Evolutionary conservation across 495 filamentous ascomycete species (phyloP).

Genomic region (Aspergillus asperescens): DNA sequence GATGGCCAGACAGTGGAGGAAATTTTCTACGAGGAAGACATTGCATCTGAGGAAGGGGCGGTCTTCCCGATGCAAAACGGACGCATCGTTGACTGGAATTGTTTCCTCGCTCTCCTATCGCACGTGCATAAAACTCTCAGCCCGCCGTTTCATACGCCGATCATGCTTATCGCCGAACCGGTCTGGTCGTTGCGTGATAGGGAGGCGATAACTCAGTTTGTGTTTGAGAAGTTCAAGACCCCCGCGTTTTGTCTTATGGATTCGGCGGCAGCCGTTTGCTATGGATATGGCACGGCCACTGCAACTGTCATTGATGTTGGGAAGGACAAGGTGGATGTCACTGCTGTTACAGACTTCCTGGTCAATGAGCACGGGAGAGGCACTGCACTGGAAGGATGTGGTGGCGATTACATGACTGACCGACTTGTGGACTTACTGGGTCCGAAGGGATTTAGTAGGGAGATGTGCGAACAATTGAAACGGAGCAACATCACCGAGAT

Average conservation of each 20-base stretch:
- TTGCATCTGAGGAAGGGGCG: constrained; percentile 79
- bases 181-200: constrained; percentile 79
- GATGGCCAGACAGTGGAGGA: constrained; percentile 37
- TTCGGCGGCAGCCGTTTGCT: constrained; percentile 73
- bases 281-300: constrained; percentile 69
- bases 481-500: constrained; percentile 84
- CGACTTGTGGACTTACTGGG: constrained; percentile 64
- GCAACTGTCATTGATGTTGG: constrained; percentile 88
- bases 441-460: constrained; percentile 63
- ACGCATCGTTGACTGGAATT: constrained; percentile 80
- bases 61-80: constrained; percentile 81
- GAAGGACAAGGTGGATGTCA: constrained; percentile 84
- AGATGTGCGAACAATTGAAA: constrained; percentile 96
- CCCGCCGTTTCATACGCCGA: constrained; percentile 87
- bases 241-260: constrained; percentile 85
- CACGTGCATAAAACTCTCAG: constrained; percentile 84
- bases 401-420: constrained; percentile 85
- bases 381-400: constrained; percentile 61
- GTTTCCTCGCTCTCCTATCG: constrained; percentile 83
- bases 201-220: constrained; percentile 78
- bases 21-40: constrained; percentile 76
- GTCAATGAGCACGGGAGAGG: constrained; percentile 57
- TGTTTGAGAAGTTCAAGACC: constrained; percentile 95
- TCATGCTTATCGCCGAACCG: constrained; percentile 80
- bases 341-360: constrained; percentile 73